Conservation (phyloP, 345 rosid genomes). For the Trapa incisa region DNA sequence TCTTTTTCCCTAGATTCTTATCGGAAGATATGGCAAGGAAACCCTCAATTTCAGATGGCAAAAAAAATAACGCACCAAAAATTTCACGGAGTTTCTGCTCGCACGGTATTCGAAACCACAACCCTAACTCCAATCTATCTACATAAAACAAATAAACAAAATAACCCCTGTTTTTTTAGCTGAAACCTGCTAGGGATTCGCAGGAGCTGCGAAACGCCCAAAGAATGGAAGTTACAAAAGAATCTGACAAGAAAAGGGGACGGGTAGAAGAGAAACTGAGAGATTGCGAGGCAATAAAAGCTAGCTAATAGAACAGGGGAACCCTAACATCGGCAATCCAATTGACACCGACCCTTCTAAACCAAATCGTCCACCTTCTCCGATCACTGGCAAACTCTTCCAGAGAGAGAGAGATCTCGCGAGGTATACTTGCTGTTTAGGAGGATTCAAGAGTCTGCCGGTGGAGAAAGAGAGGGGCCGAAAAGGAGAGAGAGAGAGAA, state of each 20-base stretch:
- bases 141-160: slow-evolving; percentile 4
- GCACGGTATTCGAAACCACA: slow-evolving; percentile 4
- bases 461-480: no score
- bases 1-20: not conserved
- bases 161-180: not conserved
- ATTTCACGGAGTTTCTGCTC: slow-evolving; percentile 25
- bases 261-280: no score
- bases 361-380: slow-evolving; percentile 2
- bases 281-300: no score
- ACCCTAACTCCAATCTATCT: slow-evolving; percentile 1
- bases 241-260: not conserved
- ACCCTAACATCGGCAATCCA: not conserved
- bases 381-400: not conserved
- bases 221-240: not conserved
- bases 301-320: not conserved
- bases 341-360: not conserved
- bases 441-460: no score
- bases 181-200: not conserved
- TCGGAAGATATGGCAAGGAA: slow-evolving; percentile 17
- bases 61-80: slow-evolving; percentile 35
- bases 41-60: slow-evolving; percentile 33
- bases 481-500: no score
- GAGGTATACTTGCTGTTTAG: no score
- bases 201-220: not conserved
- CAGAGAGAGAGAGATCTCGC: not conserved